phyloP scores from a whole-genome alignment of 371 early-diverging fungal genomes.

The Syncephalis plumigaleata region DNA sequence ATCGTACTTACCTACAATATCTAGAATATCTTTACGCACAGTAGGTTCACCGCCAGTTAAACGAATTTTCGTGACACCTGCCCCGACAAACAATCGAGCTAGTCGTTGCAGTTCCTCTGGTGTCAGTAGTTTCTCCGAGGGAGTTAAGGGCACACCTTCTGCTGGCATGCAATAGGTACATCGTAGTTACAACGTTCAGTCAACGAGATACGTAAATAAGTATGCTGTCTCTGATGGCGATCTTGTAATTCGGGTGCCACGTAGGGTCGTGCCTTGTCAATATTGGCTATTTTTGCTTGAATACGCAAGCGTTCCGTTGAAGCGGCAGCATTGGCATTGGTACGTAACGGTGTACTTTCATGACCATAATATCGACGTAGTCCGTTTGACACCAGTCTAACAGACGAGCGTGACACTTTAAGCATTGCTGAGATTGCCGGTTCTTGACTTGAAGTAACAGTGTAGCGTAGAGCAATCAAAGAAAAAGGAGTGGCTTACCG shows the following conservation, averaged over 20 bases:
- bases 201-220: slow-evolving; percentile 79
- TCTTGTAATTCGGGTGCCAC: slow-evolving; percentile 28
- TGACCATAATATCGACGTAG: background rate
- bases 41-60: slow-evolving; percentile 94
- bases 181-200: slow-evolving; percentile 88
- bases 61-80: slow-evolving; percentile 84
- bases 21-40: slow-evolving; percentile 73
- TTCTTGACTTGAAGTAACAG: no score
- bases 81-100: slow-evolving; percentile 62
- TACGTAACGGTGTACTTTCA: background rate
- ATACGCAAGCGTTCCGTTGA: background rate
- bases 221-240: slow-evolving; percentile 68
- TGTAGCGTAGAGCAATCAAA: no score
- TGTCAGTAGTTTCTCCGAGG: slow-evolving; percentile 43
- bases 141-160: slow-evolving; percentile 69
- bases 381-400: background rate
- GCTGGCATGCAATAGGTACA: slow-evolving; percentile 95
- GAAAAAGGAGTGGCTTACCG: no score
- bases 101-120: slow-evolving; percentile 64
- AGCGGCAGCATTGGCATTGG: background rate
- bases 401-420: no score
- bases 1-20: slow-evolving; percentile 51
- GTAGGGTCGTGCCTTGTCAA: slow-evolving; percentile 19
- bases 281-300: slow-evolving; percentile 18
- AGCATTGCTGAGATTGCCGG: no score